Evolutionary conservation across 495 filamentous ascomycete species (phyloP).

Genomic region (Daldinia caldariorum): DNA sequence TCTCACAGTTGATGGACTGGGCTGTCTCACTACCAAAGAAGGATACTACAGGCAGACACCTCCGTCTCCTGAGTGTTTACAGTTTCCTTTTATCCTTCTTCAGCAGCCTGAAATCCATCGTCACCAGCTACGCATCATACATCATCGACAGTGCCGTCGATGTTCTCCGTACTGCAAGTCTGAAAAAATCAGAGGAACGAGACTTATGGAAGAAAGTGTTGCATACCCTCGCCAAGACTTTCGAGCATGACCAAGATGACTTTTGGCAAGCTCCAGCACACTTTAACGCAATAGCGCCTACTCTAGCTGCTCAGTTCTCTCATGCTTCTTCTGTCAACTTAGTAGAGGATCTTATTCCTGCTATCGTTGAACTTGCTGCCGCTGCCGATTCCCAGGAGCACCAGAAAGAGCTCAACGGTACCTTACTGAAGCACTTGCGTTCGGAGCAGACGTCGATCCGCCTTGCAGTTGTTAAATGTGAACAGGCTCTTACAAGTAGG

Average conservation of each 20-base stretch:
- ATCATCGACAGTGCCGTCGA: constrained; percentile 77
- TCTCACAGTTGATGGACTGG: constrained; percentile 84
- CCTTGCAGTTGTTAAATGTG: constrained; percentile 78
- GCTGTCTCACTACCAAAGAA: constrained; percentile 64
- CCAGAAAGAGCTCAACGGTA: constrained; percentile 83
- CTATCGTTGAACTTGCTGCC: constrained; percentile 81
- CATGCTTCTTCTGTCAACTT: constrained; percentile 60
- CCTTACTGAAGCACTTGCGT: constrained; percentile 77
- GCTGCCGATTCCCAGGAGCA: constrained; percentile 83
- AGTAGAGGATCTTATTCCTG: constrained; percentile 55
- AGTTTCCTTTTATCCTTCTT: constrained; percentile 82
- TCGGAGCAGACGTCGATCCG: constrained; percentile 72
- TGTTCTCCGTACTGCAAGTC: constrained; percentile 64
- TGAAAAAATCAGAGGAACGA: constrained; percentile 62
- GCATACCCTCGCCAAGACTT: constrained; percentile 73
- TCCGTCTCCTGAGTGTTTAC: constrained; percentile 75
- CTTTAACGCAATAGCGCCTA: constrained; percentile 73
- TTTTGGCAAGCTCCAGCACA: constrained; percentile 93
- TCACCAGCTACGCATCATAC: constrained; percentile 88
- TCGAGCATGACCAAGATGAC: constrained; percentile 80
- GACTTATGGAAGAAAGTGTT: constrained; percentile 71
- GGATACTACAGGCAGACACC: constrained; percentile 62
- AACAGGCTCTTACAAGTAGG: constrained; percentile 78
- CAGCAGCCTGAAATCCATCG: constrained; percentile 86
- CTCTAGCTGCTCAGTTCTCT: constrained; percentile 74